phyloP scores from a whole-genome alignment of 495 filamentous ascomycete genomes.

The Penicillium macrosclerotiorum region DNA sequence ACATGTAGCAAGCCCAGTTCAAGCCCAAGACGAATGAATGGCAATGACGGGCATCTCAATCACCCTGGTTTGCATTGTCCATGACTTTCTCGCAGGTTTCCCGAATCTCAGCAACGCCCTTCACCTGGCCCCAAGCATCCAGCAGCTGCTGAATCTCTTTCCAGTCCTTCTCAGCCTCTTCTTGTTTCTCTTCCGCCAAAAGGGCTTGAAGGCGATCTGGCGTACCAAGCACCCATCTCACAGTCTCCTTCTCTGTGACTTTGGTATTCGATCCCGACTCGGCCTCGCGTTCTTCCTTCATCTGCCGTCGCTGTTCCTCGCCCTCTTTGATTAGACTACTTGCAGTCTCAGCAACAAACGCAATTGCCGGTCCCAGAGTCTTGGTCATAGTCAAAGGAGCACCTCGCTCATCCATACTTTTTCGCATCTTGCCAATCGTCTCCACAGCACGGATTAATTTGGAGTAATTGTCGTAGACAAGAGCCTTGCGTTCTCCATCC shows the following conservation, averaged over 20 bases:
- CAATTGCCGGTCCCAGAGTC: slow-evolving; percentile 74
- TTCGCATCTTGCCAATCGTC: slow-evolving; percentile 73
- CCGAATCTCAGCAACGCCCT: slow-evolving; percentile 59
- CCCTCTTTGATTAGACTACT: slow-evolving; percentile 59
- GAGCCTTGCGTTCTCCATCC: slow-evolving; percentile 91
- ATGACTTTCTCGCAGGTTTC: slow-evolving; percentile 59
- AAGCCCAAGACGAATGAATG: neutral
- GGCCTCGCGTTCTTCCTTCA: slow-evolving; percentile 35
- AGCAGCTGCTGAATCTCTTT: slow-evolving; percentile 46
- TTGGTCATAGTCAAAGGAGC: slow-evolving; percentile 49
- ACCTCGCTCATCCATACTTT: slow-evolving; percentile 49
- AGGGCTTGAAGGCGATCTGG: slow-evolving; percentile 51
- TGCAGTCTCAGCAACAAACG: slow-evolving; percentile 77
- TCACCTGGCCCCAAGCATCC: slow-evolving; percentile 56
- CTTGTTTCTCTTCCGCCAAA: slow-evolving; percentile 46
- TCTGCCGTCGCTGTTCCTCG: slow-evolving; percentile 33
- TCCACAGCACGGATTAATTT: slow-evolving; percentile 94
- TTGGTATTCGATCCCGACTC: slow-evolving; percentile 36
- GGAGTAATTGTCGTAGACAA: slow-evolving; percentile 97
- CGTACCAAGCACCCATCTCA: slow-evolving; percentile 66
- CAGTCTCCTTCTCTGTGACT: slow-evolving; percentile 64
- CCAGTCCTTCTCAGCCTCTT: slow-evolving; percentile 61
- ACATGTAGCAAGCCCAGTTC: too few species aligned
- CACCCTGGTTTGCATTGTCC: slow-evolving; percentile 25
- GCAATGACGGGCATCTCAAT: slow-evolving; percentile 20